Percentiles rank a stretch among this genome's conserved stretches.
Evolutionary conservation across 805 yeast genomes (phyloP).

Genomic region (Clavispora carvajalis): DNA sequence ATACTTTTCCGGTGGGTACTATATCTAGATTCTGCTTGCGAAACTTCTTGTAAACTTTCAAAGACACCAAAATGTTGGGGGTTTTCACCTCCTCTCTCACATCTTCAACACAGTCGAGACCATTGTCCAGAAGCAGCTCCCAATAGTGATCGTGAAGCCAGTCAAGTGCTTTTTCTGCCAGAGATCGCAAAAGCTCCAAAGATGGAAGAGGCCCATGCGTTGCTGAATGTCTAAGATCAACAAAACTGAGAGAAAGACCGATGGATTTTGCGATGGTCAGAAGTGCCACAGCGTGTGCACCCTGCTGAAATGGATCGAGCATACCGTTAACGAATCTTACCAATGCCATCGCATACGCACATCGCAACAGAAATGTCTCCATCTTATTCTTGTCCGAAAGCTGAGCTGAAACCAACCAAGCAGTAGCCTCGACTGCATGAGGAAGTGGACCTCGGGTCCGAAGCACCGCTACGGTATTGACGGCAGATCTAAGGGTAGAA

Average conservation of each 20-base stretch:
- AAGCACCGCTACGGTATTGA: conserved; percentile 42
- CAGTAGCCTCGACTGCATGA: conserved; percentile 66
- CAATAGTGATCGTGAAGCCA: conserved; percentile 81
- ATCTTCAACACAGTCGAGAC: neutral
- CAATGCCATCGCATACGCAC: conserved; percentile 67
- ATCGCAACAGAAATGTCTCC: conserved; percentile 28
- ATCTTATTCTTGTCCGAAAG: conserved; percentile 33
- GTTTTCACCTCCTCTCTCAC: neutral
- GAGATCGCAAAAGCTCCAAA: conserved; percentile 58
- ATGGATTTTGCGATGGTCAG: conserved; percentile 65
- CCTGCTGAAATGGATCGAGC: conserved; percentile 80
- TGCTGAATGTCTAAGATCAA: conserved; percentile 83
- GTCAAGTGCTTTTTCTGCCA: conserved; percentile 53
- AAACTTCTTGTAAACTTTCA: neutral
- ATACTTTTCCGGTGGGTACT: neutral
- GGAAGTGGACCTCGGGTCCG: conserved; percentile 61
- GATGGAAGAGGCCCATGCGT: conserved; percentile 86
- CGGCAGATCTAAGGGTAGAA: neutral
- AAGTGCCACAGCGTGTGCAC: conserved; percentile 72
- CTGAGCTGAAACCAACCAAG: conserved; percentile 48
- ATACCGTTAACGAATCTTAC: conserved; percentile 88
- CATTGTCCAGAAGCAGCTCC: conserved; percentile 24
- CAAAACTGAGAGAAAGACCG: conserved; percentile 73
- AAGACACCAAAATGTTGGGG: neutral
- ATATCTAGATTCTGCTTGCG: neutral